Evolutionary conservation across 768 basidiomycete species (phyloP), one percentile per base, ranked within the genome.

Genomic region (Hortiboletus flavorubellus): DNA sequence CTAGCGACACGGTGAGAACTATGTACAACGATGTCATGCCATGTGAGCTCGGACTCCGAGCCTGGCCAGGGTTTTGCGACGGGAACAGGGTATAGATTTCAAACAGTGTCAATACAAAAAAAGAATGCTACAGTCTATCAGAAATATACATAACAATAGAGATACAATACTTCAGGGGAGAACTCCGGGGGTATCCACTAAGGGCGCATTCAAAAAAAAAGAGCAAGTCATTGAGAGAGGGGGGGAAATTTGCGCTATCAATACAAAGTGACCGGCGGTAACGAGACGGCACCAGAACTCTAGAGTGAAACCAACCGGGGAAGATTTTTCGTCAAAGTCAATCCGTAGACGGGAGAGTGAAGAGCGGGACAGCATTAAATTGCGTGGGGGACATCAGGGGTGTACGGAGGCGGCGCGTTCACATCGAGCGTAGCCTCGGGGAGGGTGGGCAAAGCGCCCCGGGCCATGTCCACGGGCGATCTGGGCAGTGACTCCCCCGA

Each of bases 401-500:
- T 5, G 12, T 34, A 67, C 6, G 55, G 69, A 38, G 72, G 67
- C 15, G 63, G 59, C 14, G 49, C n/a, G 29, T 34, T 44, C 26
- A 31, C 16, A 5, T 64, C 52, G 26, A 60, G 37, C 23, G 63
- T 40, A 12, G 64, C 58, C 42, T 63, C 52, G 2, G 65, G 69
- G n/a, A 57, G 43, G 1, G 56, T 10, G 5, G 69, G 67, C 5
- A 71, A 34, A 4, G 50, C 16, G 2, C 60, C 53, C 21, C 21
- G 21, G 21, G 21, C 21, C 14, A 52, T 14, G 40, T 67, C 65
- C 15, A 66, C 37, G 2, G 70, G 70, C 3, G 43, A 55, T 30
- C 47, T 48, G 7, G 70, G 65, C 4, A 69, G 53, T n/a, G 64
- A 61, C 37, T 65, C 71, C 52, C 49, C 72, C 7, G 9, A 14